Conservation (phyloP, 768 basidiomycete species). For the Saitozyma sp. region DNA sequence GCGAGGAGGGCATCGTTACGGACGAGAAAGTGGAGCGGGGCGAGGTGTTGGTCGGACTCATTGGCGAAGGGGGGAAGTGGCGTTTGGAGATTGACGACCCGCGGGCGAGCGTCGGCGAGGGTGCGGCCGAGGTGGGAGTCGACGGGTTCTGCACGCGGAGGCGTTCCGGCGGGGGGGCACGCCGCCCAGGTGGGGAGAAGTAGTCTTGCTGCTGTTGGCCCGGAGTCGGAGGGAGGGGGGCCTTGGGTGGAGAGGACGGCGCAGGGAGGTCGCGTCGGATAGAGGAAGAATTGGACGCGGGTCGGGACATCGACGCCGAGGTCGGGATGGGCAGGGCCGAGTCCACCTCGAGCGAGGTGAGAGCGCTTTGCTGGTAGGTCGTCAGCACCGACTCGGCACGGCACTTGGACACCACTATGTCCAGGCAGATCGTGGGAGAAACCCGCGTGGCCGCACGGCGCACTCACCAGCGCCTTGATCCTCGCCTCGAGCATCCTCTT, state of each 20-base stretch:
- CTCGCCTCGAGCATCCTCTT: conserved; percentile 9
- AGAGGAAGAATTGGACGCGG: not conserved
- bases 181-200: not conserved
- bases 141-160: not conserved
- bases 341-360: conserved; percentile 8
- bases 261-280: not conserved
- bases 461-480: conserved; percentile 11
- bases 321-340: not conserved
- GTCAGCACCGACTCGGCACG: too few species aligned
- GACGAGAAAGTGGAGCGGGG: too few species aligned
- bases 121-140: not conserved
- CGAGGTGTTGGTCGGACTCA: too few species aligned
- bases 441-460: not conserved
- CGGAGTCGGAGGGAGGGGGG: not conserved
- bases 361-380: conserved; percentile 6
- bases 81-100: too few species aligned
- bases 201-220: too few species aligned
- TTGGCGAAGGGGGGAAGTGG: too few species aligned
- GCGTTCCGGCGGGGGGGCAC: not conserved
- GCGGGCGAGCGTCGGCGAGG: too few species aligned
- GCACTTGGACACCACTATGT: too few species aligned
- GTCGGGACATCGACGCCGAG: not conserved
- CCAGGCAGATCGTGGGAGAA: not conserved
- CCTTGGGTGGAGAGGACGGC: not conserved
- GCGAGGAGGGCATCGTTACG: too few species aligned